Evolutionary conservation across 441 rosid genomes (phyloP).

Genomic region (Pelargonium citronellum): DNA sequence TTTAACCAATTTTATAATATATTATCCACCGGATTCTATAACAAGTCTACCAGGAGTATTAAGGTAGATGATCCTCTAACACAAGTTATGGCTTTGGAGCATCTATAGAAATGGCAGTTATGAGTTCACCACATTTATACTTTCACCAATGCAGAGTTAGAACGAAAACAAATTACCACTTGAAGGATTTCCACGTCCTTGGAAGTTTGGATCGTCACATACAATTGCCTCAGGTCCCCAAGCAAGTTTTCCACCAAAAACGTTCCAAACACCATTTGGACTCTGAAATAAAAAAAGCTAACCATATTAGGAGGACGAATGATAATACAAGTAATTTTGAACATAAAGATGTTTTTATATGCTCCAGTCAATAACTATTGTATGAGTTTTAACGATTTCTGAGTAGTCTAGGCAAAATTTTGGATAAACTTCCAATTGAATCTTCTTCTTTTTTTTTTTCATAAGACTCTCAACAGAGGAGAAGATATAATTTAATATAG

Average conservation of each 20-base stretch:
- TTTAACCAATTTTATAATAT: too few species aligned
- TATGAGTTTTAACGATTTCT: too few species aligned
- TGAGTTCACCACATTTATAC: background rate
- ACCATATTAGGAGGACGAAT: background rate
- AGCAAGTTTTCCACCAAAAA: constrained; percentile 46
- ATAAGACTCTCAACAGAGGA: background rate
- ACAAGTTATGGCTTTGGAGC: background rate
- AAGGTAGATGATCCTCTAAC: too few species aligned
- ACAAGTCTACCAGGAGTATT: background rate
- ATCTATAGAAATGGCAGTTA: background rate
- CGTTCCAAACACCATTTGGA: constrained; percentile 51
- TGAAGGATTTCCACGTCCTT: constrained; percentile 49
- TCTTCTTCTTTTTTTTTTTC: background rate
- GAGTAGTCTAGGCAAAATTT: background rate
- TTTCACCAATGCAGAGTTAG: background rate
- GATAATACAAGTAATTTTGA: background rate
- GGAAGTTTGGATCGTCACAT: constrained; percentile 50
- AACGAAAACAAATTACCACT: constrained; percentile 30
- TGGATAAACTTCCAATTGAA: background rate
- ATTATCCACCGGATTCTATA: too few species aligned
- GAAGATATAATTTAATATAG: background rate
- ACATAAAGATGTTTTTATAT: background rate
- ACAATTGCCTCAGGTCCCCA: constrained; percentile 60
- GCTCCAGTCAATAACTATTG: background rate
- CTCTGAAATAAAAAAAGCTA: constrained; percentile 30